Evolutionary conservation across 148 eudicot species (phyloP).

Genomic region (Amaranthus palmeri): DNA sequence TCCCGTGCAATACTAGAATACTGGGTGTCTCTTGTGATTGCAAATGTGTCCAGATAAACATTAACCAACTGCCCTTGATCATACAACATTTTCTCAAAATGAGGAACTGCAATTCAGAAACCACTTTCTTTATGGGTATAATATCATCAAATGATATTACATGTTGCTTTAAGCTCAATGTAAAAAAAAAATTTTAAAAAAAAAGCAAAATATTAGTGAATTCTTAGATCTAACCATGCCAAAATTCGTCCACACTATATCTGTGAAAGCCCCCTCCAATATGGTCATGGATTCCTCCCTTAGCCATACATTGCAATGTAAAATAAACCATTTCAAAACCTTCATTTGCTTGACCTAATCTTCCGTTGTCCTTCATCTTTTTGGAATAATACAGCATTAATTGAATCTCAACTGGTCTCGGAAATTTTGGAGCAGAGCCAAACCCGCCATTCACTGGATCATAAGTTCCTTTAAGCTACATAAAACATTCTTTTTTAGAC

Average conservation of each 20-base stretch:
- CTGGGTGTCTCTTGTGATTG: constrained; percentile 57
- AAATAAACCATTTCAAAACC: constrained; percentile 57
- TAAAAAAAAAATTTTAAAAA: no score
- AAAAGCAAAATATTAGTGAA: background rate
- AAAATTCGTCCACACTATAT: constrained; percentile 96
- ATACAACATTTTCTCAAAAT: constrained; percentile 97
- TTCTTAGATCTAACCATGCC: constrained; percentile 67
- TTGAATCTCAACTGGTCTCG: constrained; percentile 87
- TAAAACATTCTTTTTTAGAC: background rate
- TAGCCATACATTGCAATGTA: constrained; percentile 83
- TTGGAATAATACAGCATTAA: constrained; percentile 72
- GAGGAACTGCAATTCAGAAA: constrained; percentile 64
- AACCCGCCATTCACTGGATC: constrained; percentile 84
- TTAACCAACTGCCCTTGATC: constrained; percentile 92
- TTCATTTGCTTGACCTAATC: constrained; percentile 46
- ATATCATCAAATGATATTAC: no score
- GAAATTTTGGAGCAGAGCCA: constrained; percentile 92
- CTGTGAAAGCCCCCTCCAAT: constrained; percentile 98
- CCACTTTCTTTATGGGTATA: no score
- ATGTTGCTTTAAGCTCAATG: no score
- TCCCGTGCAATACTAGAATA: constrained; percentile 65
- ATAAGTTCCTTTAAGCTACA: constrained; percentile 64
- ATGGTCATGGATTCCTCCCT: constrained; percentile 94
- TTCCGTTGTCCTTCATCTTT: constrained; percentile 49
- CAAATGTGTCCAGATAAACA: constrained; percentile 72